Conservation (phyloP, 129 eudicot species). For the Centaurea solstitialis region DNA sequence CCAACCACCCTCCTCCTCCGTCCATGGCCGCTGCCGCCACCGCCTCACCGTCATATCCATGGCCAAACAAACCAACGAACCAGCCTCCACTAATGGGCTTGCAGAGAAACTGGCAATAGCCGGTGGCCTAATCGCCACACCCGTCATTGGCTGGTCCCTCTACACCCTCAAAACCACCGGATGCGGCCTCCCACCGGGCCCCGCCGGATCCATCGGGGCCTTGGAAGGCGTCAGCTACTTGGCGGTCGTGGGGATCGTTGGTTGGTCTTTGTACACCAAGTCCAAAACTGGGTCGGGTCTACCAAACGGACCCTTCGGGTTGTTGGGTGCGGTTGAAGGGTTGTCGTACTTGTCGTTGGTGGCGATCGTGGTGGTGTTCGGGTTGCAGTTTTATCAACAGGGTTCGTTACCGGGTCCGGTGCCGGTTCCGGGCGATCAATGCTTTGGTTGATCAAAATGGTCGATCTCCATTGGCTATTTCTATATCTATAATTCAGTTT, state of each 20-base stretch:
- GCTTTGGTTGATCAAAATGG: conserved; percentile 58
- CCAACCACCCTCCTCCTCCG: neutral
- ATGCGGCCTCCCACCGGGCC: conserved; percentile 96
- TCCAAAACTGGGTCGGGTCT: conserved; percentile 91
- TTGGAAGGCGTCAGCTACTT: conserved; percentile 92
- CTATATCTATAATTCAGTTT: neutral
- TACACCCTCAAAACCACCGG: conserved; percentile 96
- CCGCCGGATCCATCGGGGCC: conserved; percentile 90
- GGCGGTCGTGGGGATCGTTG: conserved; percentile 75
- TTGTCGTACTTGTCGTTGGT: conserved; percentile 77
- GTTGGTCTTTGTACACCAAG: conserved; percentile 91
- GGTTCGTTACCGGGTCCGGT: conserved; percentile 96
- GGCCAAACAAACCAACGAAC: conserved; percentile 52
- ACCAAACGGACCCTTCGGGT: conserved; percentile 92
- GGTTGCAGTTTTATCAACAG: conserved; percentile 64
- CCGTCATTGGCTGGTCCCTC: conserved; percentile 93
- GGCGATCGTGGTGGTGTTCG: conserved; percentile 81
- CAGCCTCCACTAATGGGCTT: conserved; percentile 15
- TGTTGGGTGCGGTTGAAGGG: conserved; percentile 97
- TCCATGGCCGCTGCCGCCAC: neutral
- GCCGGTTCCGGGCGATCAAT: conserved; percentile 81
- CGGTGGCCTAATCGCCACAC: conserved; percentile 60
- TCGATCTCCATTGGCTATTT: neutral
- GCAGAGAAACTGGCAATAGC: conserved; percentile 55
- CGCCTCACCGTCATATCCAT: conserved; percentile 36